Evolutionary conservation across 768 basidiomycete species (phyloP), one percentile per base, ranked within the genome.

Genomic region (Trametes villosa): DNA sequence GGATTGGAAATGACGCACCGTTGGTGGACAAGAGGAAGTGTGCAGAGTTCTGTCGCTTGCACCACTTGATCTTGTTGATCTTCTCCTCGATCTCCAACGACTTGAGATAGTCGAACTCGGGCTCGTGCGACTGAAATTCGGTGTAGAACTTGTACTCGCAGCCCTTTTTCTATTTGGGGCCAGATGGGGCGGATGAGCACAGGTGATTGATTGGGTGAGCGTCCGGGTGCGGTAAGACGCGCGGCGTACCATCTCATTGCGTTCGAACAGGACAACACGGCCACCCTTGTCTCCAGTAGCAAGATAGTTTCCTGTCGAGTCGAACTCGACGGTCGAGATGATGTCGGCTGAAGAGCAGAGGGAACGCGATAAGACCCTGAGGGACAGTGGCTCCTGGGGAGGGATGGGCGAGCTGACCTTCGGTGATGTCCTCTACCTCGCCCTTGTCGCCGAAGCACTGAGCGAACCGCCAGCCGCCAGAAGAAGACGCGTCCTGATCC

Each of bases 61-160:
- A 98, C 97, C 97, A 99, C 75, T 95, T 94, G 86, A 99, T 99
- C 86, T 97, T 93, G 83, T 99, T 99, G 83, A 99, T 99, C 89
- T 99, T 99, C 85, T 99, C 97, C 78, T 99, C 97, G 77, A 99
- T 99, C 84, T 99, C 97, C 68, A 99, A 82, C 24, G 94, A 97
- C 83, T 99, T 99, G 72, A 99, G 88, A 76, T 99, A 99, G 80
- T 99, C 97, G 76, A 99, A 99, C 76, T 99, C 97, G 56, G 97
- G 97, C 75, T 99, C 97, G 75, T 99, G 97, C 46, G 94, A 96
- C 82, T 99, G 97, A 74, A 98, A 97, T 78, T 99, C 97, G 52
- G 97, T 99, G 76, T 98, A 98, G 78, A 99, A 99, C 77, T 98
- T 98, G 87, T 99, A 99, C 80, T 99, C 97, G 81, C 97, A 99